Base-by-base conservation (phyloP, 208 protist genomes). In the Leishmania lainsoni region DNA sequence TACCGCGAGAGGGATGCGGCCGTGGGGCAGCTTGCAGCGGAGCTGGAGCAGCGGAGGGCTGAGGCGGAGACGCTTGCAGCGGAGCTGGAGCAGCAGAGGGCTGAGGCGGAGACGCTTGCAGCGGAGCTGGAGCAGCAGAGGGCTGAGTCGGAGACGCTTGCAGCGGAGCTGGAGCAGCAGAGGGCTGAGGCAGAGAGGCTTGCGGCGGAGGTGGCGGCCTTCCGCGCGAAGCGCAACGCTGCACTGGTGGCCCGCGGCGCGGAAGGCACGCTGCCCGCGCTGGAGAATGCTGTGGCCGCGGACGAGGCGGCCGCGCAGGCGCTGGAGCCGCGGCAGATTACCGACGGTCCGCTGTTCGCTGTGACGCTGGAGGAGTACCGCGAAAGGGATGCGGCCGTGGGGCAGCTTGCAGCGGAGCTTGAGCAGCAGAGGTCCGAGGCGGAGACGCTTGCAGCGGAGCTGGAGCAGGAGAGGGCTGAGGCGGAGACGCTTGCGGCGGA, bases 211-310 rank as follows among this genome's bases (percentile, higher is more conserved):
- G 58, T 77, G 22, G 45, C 52, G 10, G 51, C 51, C 10, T 54
- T 54, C 51, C 51, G 51, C 51, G 51, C 51, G 51, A 54, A 54
- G 8, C 51, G 51, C 51, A 54, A 54, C 51, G 51, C 51, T 14
- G 51, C 51, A 3, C 68, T 82, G 63, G 75, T 70, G 65, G 79
- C 77, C 45, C 82, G 79, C 75, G 83, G 71, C 54, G 81, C 76
- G 20, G 83, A 86, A 20, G 86, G 72, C 63, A 65, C 84, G 84
- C 80, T 88, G 80, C 58, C 74, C 59, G 79, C 75, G 59, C 42
- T 32, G n/a, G 78, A 78, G 70, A 75, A 58, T 56, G 39, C 70
- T 5, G 22, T 75, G 45, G 22, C 58, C 12, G 68, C 35, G 56
- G 78, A 51, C 42, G 78, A 86, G 8, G 81, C 80, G 14, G 85